phyloP scores from a whole-genome alignment of 352 stramenopile species.

The Phytopythium vexans region DNA sequence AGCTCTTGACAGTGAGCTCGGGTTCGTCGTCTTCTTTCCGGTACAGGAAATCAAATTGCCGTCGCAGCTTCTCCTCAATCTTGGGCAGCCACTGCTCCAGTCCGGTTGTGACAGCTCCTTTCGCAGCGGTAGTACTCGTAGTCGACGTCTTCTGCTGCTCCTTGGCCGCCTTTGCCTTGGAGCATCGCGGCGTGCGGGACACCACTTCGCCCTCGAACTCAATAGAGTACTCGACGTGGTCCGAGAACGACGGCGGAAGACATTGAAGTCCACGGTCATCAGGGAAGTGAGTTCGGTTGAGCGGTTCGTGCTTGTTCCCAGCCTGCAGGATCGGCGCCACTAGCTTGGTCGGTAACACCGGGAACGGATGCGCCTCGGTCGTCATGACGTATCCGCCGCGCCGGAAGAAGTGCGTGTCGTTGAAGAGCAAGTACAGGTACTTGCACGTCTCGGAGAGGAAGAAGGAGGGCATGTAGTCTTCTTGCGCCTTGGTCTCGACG shows the following conservation, averaged over 20 bases:
- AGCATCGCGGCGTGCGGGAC: conserved; percentile 40
- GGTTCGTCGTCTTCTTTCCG: neutral
- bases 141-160: conserved; percentile 1
- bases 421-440: conserved; percentile 98
- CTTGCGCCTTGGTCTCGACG: conserved; percentile 84
- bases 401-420: conserved; percentile 88
- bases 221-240: conserved; percentile 51
- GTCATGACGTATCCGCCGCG: conserved; percentile 93
- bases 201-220: conserved; percentile 53
- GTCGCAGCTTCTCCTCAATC: conserved; percentile 43
- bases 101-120: conserved; percentile 1
- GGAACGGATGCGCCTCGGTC: conserved; percentile 96
- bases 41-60: conserved; percentile 2
- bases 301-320: conserved; percentile 7
- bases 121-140: neutral
- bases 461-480: conserved; percentile 98
- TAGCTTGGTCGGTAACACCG: conserved; percentile 51
- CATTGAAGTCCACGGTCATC: conserved; percentile 31
- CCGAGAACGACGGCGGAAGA: conserved; percentile 41
- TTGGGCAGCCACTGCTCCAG: conserved; percentile 48
- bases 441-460: conserved; percentile 99
- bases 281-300: conserved; percentile 12
- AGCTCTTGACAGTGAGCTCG: neutral
- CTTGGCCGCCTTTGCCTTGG: conserved; percentile 11
- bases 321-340: conserved; percentile 39